phyloP scores from a whole-genome alignment of 2,329 filamentous ascomycete species.

The Metarhizium robertsii region DNA sequence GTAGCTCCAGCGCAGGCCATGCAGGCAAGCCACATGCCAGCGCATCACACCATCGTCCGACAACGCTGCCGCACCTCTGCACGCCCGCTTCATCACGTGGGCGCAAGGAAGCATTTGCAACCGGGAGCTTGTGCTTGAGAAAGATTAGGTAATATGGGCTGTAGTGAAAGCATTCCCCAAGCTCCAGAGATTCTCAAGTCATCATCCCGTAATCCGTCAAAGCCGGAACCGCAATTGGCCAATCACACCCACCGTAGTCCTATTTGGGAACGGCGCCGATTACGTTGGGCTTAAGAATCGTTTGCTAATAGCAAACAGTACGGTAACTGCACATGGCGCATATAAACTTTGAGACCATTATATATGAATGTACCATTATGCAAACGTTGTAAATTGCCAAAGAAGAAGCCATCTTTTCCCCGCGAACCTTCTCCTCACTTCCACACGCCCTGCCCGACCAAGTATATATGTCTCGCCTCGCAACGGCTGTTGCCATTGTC shows the following conservation, averaged over 20 bases:
- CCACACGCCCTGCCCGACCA: background rate
- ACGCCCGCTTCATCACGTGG: background rate
- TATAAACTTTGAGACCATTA: background rate
- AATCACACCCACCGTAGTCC: slow-evolving; percentile 1
- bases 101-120: too few relatives aligned
- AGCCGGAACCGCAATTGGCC: background rate
- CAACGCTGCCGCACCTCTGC: background rate
- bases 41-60: background rate
- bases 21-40: background rate
- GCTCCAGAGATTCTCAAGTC: background rate
- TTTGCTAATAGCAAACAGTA: background rate
- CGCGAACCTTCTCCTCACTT: slow-evolving; percentile 18
- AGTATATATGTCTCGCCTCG: slow-evolving; percentile 31
- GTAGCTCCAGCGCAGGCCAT: background rate
- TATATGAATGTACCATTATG: background rate
- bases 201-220: background rate
- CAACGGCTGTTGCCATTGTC: slow-evolving; percentile 23
- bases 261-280: background rate
- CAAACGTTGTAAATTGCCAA: background rate
- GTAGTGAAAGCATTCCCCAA: background rate
- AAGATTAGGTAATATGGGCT: too few relatives aligned
- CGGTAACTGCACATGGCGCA: background rate
- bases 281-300: slow-evolving; percentile 6
- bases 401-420: slow-evolving; percentile 7
- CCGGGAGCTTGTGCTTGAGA: background rate